Evolutionary conservation across 2,329 filamentous ascomycete species (phyloP), one percentile per base, ranked within the genome.

Genomic region (Pestalotiopsis sp.): DNA sequence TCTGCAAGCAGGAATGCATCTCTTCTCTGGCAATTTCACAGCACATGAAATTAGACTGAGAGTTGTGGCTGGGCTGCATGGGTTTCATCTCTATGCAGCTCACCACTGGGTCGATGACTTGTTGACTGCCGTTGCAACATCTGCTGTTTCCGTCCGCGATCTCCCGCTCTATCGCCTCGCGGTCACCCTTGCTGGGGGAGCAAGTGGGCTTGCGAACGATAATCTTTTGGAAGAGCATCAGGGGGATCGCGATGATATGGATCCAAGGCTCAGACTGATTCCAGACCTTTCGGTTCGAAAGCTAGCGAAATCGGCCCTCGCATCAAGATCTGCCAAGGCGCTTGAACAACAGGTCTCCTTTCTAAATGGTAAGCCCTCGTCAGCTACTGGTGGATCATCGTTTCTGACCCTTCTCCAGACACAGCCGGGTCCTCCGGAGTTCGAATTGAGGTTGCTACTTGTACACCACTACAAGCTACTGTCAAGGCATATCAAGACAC

Each of bases 61-160:
- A 6, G 67, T 78, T 0, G 52, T 77, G 0, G 73, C 70, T 35
- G 77, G 77, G 1, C 3, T 78, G 0, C 73, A 78, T 65, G 75
- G 72, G 0, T 71, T 79, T 1, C 75, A 77, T 40, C 48, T 76
- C 2, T 78, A 78, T 65, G 72, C 77, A 2, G 72, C 70, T 0
- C 72, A 78, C 24, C 72, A 73, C 63, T 79, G 77, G 77, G 62
- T 69, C 1, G 76, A 79, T 3, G 73, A 75, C 68, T 24, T 79
- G 2, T 66, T 78, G 9, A 48, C 60, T 9, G 26, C 65, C 13
- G 58, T 22, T 9, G 3, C n/a, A 14, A 20, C n/a, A 20, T 4
- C 14, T n/a, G 0, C 7, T 20, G 1, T 3, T 11, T 3, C 13
- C 9, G n/a, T 24, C 4, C 26, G 3, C 1, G 26, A 30, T 13